These are phyloP conservation scores for Lactarius sanguifluus DNA, from an alignment of 768 basidiomycete species.

Conservation along the genomic window DNA sequence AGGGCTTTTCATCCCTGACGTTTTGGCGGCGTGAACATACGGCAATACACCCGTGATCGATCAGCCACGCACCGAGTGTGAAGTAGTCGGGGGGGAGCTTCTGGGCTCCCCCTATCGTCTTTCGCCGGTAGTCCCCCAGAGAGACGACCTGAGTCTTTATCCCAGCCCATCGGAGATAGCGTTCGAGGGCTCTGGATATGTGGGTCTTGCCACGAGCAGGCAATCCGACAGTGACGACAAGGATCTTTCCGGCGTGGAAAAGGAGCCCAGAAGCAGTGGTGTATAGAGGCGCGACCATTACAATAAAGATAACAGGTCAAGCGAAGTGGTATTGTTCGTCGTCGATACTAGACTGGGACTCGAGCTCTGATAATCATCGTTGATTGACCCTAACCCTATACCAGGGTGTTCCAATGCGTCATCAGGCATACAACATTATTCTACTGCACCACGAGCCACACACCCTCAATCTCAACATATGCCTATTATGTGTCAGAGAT, in stretches of 20 bases:
- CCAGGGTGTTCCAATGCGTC: slow-evolving; percentile 3
- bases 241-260: slow-evolving; percentile 93
- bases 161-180: slow-evolving; percentile 98
- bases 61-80: slow-evolving; percentile 57
- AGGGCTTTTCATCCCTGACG: slow-evolving; percentile 67
- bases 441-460: slow-evolving; percentile 12
- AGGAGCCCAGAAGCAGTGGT: slow-evolving; percentile 86
- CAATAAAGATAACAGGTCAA: neutral
- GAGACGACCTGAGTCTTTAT: slow-evolving; percentile 95
- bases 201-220: slow-evolving; percentile 97
- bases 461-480: slow-evolving; percentile 8
- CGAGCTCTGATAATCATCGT: neutral
- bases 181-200: slow-evolving; percentile 90
- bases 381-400: slow-evolving; percentile 21
- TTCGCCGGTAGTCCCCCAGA: slow-evolving; percentile 91
- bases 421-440: slow-evolving; percentile 6
- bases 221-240: slow-evolving; percentile 88
- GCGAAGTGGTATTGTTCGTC: neutral
- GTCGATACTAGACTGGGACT: neutral
- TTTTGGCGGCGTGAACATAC: slow-evolving; percentile 5
- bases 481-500: slow-evolving; percentile 10
- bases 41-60: slow-evolving; percentile 15
- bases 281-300: slow-evolving; percentile 93
- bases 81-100: slow-evolving; percentile 94
- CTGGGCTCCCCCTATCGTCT: slow-evolving; percentile 84